These are phyloP conservation scores for Kazachstania psychrophila DNA, from an alignment of 805 yeast genomes.

Conservation along the genomic window DNA sequence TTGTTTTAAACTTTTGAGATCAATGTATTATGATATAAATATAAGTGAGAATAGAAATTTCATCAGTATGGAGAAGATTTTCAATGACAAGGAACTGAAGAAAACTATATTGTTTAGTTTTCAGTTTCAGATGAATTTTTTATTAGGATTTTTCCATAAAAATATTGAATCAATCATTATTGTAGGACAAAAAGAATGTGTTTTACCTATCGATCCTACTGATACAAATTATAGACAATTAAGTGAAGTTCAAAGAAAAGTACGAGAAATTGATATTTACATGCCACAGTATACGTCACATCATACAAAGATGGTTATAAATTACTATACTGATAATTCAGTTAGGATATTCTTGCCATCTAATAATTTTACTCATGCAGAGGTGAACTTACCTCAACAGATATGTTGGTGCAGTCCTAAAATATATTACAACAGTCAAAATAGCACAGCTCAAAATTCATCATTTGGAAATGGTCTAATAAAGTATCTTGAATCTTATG, in stretches of 20 bases:
- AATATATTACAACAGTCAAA: too few relatives aligned
- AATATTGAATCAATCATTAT: constrained; percentile 19
- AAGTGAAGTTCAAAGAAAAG: constrained; percentile 5
- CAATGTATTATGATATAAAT: constrained; percentile 15
- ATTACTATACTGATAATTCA: constrained; percentile 38
- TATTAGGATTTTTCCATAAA: constrained; percentile 27
- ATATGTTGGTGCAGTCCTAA: constrained; percentile 57
- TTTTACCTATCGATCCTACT: constrained; percentile 14
- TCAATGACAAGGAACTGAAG: constrained; percentile 29
- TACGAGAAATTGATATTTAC: constrained; percentile 23
- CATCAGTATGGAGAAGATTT: constrained; percentile 22
- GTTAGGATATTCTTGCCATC: constrained; percentile 50
- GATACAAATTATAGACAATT: constrained; percentile 5
- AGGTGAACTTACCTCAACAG: constrained; percentile 51
- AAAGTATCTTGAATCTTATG: constrained; percentile 39
- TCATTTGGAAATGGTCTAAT: constrained; percentile 41
- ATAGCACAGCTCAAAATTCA: too few relatives aligned
- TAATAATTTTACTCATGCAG: constrained; percentile 47
- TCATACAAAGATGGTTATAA: constrained; percentile 62
- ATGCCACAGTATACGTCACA: constrained; percentile 41
- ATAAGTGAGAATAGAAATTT: constrained; percentile 15
- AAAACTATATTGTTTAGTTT: constrained; percentile 42
- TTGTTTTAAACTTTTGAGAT: constrained; percentile 18
- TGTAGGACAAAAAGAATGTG: constrained; percentile 29
- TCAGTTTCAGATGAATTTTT: constrained; percentile 35